phyloP scores from a whole-genome alignment of 345 rosid genomes.

The Luvunga scandens region DNA sequence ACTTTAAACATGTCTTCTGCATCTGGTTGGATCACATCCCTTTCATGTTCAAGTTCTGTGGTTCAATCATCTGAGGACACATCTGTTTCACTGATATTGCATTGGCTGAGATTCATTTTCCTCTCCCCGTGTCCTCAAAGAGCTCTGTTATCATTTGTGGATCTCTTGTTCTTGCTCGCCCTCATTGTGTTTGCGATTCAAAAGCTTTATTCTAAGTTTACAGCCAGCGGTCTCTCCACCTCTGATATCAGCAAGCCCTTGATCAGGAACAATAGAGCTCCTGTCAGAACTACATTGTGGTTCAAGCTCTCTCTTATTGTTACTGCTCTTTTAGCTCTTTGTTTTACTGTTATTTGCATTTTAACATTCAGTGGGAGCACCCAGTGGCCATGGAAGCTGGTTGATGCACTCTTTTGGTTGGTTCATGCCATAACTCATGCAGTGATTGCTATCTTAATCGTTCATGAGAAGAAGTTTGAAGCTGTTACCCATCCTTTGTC shows the following conservation, averaged over 20 bases:
- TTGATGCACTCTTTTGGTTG: slow-evolving; percentile 60
- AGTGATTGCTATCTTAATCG: slow-evolving; percentile 52
- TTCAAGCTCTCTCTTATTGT: slow-evolving; percentile 55
- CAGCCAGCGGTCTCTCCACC: slow-evolving; percentile 17
- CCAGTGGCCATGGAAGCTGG: slow-evolving; percentile 36
- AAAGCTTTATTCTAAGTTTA: slow-evolving; percentile 47
- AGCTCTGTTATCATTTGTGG: slow-evolving; percentile 49
- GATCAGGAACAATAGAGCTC: slow-evolving; percentile 30
- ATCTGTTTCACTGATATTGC: slow-evolving; percentile 43
- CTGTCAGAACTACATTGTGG: slow-evolving; percentile 34
- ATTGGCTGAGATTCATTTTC: slow-evolving; percentile 70
- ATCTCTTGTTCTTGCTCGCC: slow-evolving; percentile 47
- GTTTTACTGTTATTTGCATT: slow-evolving; percentile 45
- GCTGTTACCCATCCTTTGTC: slow-evolving; percentile 57
- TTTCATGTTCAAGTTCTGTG: slow-evolving; percentile 60
- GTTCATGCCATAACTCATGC: slow-evolving; percentile 71
- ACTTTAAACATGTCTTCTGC: slow-evolving; percentile 38
- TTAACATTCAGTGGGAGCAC: slow-evolving; percentile 38
- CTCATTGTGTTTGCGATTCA: slow-evolving; percentile 46
- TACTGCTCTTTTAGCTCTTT: slow-evolving; percentile 44
- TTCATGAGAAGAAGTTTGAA: slow-evolving; percentile 69
- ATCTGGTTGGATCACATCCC: slow-evolving; percentile 47
- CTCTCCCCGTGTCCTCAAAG: slow-evolving; percentile 87
- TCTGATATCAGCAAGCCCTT: slow-evolving; percentile 62
- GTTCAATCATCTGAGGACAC: slow-evolving; percentile 29